Evolutionary conservation across 164 flowering plant genomes (phyloP), one percentile per base, ranked within the genome.

Genomic region (Chimonanthus salicifolius): DNA sequence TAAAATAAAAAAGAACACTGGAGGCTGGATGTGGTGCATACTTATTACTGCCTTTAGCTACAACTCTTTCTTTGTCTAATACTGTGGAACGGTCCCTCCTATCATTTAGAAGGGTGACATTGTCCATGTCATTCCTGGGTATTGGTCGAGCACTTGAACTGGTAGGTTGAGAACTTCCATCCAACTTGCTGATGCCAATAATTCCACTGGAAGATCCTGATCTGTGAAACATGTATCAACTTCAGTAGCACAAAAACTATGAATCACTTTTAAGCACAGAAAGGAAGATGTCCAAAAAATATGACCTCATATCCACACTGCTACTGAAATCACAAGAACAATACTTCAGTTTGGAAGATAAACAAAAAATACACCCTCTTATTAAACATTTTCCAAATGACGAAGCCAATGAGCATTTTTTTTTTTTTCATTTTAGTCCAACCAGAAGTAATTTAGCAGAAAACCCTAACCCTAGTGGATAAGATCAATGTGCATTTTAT

Each of bases 91-190:
- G 70, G 64, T 88, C 90, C 79, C 87, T 82, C 66, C 80, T 65
- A 16, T 80, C 80, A 71, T 48, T 73, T 9, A 85, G 68, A 68
- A 81, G 80, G 72, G 85, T 71, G 8, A 75, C 80, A 76, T 82
- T 87, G 47, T 89, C 93, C 58, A 75, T 73, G 71, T 88, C 94
- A 81, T 74, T 85, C 81, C 81, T 89, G 20, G 74, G 76, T 63
- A 75, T 69, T n/a, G 74, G 50, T 4, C 88, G 86, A 60, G 69
- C 75, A 79, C 71, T 81, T 72, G 84, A 70, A 79, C 76, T 71
- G 72, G 76, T 77, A 60, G 87, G 70, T 58, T 82, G 79, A 48
- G 88, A 76, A 71, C 72, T 63, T 71, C 77, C 79, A 79, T 90
- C 92, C 66, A 78, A 80, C 81, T 84, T 88, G 77, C 72, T 90